Percentiles rank a stretch among this genome's conserved stretches.
Evolutionary conservation across 331 rosid species (phyloP).

Genomic region (Phaseolus coccineus): DNA sequence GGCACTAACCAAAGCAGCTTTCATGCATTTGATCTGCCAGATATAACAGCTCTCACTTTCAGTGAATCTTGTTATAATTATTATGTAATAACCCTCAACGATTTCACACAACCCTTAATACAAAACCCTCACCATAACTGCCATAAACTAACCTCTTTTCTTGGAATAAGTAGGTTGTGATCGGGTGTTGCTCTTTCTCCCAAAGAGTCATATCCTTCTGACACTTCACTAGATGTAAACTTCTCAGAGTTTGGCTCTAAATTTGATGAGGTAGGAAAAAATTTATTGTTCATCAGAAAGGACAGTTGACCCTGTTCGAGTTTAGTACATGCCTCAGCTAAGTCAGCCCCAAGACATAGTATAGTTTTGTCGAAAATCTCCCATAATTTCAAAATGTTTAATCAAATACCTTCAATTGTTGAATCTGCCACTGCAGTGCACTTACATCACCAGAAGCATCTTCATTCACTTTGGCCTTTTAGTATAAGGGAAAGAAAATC

Average conservation of each 20-base stretch:
- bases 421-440: constrained; percentile 89
- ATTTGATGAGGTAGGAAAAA: constrained; percentile 54
- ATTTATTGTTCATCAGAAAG: constrained; percentile 64
- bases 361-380: constrained; percentile 33
- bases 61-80: constrained; percentile 4
- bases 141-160: constrained; percentile 56
- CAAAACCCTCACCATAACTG: constrained; percentile 17
- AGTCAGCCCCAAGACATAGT: constrained; percentile 36
- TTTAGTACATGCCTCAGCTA: constrained; percentile 46
- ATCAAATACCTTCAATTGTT: constrained; percentile 78
- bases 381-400: constrained; percentile 36
- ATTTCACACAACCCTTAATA: constrained; percentile 28
- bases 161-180: constrained; percentile 48
- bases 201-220: constrained; percentile 50
- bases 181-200: constrained; percentile 48
- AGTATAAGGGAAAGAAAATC: constrained; percentile 32
- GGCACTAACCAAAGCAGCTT: constrained; percentile 72
- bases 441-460: constrained; percentile 89
- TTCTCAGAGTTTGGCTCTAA: constrained; percentile 59
- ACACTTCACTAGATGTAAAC: constrained; percentile 52
- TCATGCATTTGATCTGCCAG: constrained; percentile 71
- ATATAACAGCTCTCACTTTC: constrained; percentile 37
- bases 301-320: constrained; percentile 77
- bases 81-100: constrained; percentile 20
- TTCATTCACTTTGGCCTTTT: constrained; percentile 93